Base-by-base conservation (phyloP, 2,329 filamentous ascomycete genomes). In the Ambrosiella beaveri region DNA sequence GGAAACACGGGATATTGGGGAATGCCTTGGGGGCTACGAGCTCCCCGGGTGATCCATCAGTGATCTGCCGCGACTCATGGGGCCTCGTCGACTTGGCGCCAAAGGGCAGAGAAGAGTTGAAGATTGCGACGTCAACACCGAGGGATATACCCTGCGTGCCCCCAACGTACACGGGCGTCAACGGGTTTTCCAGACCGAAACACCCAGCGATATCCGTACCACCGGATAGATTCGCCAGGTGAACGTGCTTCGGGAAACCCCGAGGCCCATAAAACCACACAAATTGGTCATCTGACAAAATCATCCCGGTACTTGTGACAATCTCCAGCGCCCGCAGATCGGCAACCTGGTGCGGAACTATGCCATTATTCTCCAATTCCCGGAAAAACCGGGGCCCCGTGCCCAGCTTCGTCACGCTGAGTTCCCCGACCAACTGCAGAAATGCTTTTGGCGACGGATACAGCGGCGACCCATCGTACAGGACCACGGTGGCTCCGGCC, bases 401-500 rank as follows among this genome's bases (percentile, higher is more conserved):
- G 1, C 88, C 88, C 7, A 93, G 71, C 63, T 83, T 79, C 1
- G 86, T 90, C 1, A 86, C 84, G 56, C 73, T 73, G 65, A 85
- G 79, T 62, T 82, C 73, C 13, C 74, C 77, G 12, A 83, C 70
- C 11, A 88, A 71, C 60, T 76, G 76, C 37, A 89, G 70, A 63
- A 88, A 80, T 3, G 78, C 75, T 15, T 71, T 75, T 1, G 80
- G 71, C 61, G 86, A 80, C 0, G 88, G 88, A 51, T 81, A 70
- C 68, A 94, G 88, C 0, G 88, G 88, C 7, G 82, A 88, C 2
- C 88, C 88, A 65, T 94, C 88, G 66, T 94, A 94, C n/a, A 91
- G 72, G 1, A 94, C 69, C 1, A 77, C 73, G 5, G 79, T 75
- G 0, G 75, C 74, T 7, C 86, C 86, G 44, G 74, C 70, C 1